These are phyloP conservation scores for Alternaria sp. DNA, from an alignment of 2,329 filamentous ascomycete genomes.

Conservation along the genomic window DNA sequence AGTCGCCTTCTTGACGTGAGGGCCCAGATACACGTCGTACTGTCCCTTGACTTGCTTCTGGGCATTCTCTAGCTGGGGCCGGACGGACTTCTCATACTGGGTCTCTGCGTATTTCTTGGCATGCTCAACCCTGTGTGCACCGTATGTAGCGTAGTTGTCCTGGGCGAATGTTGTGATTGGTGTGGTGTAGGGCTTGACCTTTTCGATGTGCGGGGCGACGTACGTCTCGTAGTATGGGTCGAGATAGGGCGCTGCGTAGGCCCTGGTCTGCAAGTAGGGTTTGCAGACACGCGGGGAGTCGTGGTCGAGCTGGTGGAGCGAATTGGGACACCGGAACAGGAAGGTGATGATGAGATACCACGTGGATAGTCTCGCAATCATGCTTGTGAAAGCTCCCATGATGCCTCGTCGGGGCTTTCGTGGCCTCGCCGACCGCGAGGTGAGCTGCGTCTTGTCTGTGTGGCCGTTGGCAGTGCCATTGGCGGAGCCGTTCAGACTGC, in stretches of 20 bases:
- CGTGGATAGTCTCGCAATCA: conserved; percentile 65
- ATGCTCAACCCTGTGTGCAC: conserved; percentile 74
- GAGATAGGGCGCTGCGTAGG: conserved; percentile 76
- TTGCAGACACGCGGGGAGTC: conserved; percentile 81
- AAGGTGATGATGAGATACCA: conserved; percentile 89
- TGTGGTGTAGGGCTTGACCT: conserved; percentile 75
- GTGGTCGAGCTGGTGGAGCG: conserved; percentile 71
- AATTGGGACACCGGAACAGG: conserved; percentile 82
- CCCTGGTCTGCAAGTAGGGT: conserved; percentile 75
- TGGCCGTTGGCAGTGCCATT: conserved; percentile 42
- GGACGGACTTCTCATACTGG: conserved; percentile 81
- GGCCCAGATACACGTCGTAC: conserved; percentile 77
- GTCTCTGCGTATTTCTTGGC: conserved; percentile 71
- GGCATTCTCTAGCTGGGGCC: conserved; percentile 75
- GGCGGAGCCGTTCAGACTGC: conserved; percentile 31
- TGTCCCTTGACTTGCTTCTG: conserved; percentile 68
- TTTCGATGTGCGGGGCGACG: conserved; percentile 81
- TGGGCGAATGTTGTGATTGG: conserved; percentile 74
- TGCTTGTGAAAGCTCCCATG: conserved; percentile 41
- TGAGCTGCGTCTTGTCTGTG: conserved; percentile 37
- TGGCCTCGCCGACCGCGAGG: conserved; percentile 24
- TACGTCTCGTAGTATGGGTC: conserved; percentile 88
- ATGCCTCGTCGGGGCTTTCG: conserved; percentile 34
- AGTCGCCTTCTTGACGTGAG: conserved; percentile 73
- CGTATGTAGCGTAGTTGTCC: conserved; percentile 71